phyloP scores from a whole-genome alignment of 1,139 yeast species.

The Pichia sp. region DNA sequence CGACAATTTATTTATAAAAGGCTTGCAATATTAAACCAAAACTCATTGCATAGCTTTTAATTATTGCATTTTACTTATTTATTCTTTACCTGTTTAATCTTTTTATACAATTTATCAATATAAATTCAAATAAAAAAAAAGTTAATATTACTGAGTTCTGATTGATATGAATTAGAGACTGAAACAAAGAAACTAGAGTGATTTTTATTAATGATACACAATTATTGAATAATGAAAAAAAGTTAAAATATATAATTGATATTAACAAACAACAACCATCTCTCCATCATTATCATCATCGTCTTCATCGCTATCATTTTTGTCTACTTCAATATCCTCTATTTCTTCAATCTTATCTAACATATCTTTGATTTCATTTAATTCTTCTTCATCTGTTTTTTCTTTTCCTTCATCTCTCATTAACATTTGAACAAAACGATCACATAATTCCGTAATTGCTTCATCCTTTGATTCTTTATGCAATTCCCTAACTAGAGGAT shows the following conservation, averaged over 20 bases:
- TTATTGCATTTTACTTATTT: conserved; percentile 4
- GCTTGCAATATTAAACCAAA: too few species aligned
- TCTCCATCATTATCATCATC: conserved; percentile 24
- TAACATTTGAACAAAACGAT: conserved; percentile 74
- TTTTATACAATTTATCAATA: conserved; percentile 6
- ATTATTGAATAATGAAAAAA: too few species aligned
- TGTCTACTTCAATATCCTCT: conserved; percentile 26
- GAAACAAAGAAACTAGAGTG: neutral
- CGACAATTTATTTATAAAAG: too few species aligned
- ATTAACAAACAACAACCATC: conserved; percentile 30
- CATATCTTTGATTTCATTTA: conserved; percentile 30
- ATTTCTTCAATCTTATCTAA: conserved; percentile 29
- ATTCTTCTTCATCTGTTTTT: conserved; percentile 24
- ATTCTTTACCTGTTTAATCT: conserved; percentile 11
- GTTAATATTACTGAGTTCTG: neutral
- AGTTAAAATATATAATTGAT: too few species aligned
- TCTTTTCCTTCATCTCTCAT: conserved; percentile 74
- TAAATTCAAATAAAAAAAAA: neutral
- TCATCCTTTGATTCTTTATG: conserved; percentile 67
- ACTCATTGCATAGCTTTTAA: neutral
- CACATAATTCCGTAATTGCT: conserved; percentile 61
- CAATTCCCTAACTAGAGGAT: conserved; percentile 77
- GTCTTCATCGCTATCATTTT: conserved; percentile 23
- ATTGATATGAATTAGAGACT: neutral
- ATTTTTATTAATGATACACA: too few species aligned